Percentiles rank a stretch among this genome's conserved stretches.
These are phyloP conservation scores for Luffa acutangula DNA, from an alignment of 306 rosid genomes.

Conservation along the genomic window DNA sequence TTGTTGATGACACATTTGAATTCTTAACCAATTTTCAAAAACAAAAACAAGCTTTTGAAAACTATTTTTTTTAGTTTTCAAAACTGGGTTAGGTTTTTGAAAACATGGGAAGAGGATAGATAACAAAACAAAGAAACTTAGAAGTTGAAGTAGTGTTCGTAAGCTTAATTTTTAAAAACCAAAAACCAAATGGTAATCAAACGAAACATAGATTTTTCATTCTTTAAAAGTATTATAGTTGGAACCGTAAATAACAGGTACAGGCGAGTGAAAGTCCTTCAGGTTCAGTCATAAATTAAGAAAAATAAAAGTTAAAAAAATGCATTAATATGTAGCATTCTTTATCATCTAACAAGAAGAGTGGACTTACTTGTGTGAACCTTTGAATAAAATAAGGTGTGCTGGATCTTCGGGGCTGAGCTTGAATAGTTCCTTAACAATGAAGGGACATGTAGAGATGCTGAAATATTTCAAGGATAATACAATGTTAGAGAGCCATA, in stretches of 20 bases:
- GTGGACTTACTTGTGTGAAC: slow-evolving; percentile 48
- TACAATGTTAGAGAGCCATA: neutral
- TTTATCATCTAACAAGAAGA: neutral
- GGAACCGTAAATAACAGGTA: neutral
- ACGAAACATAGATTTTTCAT: neutral
- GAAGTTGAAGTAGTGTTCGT: too few species aligned
- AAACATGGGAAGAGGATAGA: too few species aligned
- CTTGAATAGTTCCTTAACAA: slow-evolving; percentile 47
- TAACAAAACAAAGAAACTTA: too few species aligned
- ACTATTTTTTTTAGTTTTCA: too few species aligned
- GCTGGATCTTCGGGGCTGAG: slow-evolving; percentile 53
- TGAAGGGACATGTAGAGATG: slow-evolving; percentile 51
- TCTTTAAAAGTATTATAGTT: neutral
- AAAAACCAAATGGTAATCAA: too few species aligned
- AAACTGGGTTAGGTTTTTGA: too few species aligned
- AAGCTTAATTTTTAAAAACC: too few species aligned
- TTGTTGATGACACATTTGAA: too few species aligned
- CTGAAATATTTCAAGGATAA: slow-evolving; percentile 26
- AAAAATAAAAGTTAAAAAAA: neutral
- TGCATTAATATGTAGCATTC: neutral
- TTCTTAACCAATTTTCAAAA: too few species aligned
- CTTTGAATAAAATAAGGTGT: slow-evolving; percentile 39
- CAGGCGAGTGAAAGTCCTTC: neutral
- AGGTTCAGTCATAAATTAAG: neutral
- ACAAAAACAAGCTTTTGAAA: too few species aligned